phyloP scores from a whole-genome alignment of 768 basidiomycete species.

The Kwoniella dendrophila region DNA sequence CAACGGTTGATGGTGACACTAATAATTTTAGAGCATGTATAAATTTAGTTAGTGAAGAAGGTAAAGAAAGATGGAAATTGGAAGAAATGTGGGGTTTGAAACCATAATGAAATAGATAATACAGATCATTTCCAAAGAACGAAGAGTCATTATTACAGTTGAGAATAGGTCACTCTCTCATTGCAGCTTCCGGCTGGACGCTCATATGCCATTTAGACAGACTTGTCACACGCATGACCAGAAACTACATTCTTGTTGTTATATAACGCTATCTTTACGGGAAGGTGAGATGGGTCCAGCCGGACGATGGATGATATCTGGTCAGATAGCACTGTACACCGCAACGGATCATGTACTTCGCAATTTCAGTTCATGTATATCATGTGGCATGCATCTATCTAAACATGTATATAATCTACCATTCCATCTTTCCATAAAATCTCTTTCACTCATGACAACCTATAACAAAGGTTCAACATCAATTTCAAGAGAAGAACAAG shows the following conservation, averaged over 20 bases:
- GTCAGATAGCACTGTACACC: no score
- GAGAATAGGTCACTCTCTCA: no score
- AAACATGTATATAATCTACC: background rate
- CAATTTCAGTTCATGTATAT: no score
- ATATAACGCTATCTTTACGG: no score
- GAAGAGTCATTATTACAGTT: no score
- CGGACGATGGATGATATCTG: background rate
- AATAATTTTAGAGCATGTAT: slow-evolving; percentile 32
- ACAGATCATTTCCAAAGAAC: background rate
- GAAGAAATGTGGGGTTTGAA: slow-evolving; percentile 35
- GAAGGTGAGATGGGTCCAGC: background rate
- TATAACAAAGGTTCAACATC: slow-evolving; percentile 90
- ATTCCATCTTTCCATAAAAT: background rate
- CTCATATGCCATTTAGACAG: no score
- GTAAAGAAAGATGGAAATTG: slow-evolving; percentile 41
- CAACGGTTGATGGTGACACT: background rate
- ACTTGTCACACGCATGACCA: no score
- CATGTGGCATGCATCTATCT: background rate
- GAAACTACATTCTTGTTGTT: no score
- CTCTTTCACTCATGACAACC: background rate
- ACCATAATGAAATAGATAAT: background rate
- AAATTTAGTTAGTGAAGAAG: slow-evolving; percentile 51
- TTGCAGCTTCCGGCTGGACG: no score
- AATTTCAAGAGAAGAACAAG: slow-evolving; percentile 93
- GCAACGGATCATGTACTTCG: no score